Base-by-base conservation (phyloP, 805 yeast genomes). In the Kodamaea kaohsiungensis region DNA sequence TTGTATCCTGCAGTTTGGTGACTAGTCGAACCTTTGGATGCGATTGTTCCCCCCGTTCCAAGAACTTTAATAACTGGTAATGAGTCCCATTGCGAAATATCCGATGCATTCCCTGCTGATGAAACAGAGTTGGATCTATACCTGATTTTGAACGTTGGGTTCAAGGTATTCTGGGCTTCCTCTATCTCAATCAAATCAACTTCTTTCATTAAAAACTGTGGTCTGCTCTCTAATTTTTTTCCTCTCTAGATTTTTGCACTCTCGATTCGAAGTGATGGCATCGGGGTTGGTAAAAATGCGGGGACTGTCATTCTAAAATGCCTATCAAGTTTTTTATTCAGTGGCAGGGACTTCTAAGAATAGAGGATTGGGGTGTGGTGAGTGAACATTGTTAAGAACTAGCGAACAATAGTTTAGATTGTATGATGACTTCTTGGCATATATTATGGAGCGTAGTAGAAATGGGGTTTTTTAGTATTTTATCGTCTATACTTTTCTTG, bases 41-140 rank as follows among this genome's bases (percentile, higher is more conserved):
- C 85, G 58, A 82, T 82, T 5, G 86, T 82, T 46, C 86, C 86
- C 51, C 86, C 86, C 7, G 85, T 82, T 7, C 83, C 86, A 38
- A 81, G 66, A 49, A 82, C 79, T 59, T 80, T 82, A 53, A 82
- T 67, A 7, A 61, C 60, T 13, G 80, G 80, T 49, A 71, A 49
- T 6, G 55, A 10, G 10, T 53, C 54, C 38, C 46, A 27, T 3
- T n/a, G n/a, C n/a, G 61, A 51, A 15, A 18, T 59, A 16, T 59
- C 61, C 2, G 66, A 61, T 12, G 53, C 16, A 3, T 49, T 59
- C 2, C 55, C 53, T 9, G 53, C 52, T 2, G 65, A 64, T 7
- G 56, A 58, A 3, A 67, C 48, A 4, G 78, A 72, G 54, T 67
- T 70, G 49, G 71, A 65, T 25, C 77, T 57, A 61, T 72, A 75